Conservation (phyloP, 2,329 filamentous ascomycete genomes). For the Pseudogymnoascus sp. region DNA sequence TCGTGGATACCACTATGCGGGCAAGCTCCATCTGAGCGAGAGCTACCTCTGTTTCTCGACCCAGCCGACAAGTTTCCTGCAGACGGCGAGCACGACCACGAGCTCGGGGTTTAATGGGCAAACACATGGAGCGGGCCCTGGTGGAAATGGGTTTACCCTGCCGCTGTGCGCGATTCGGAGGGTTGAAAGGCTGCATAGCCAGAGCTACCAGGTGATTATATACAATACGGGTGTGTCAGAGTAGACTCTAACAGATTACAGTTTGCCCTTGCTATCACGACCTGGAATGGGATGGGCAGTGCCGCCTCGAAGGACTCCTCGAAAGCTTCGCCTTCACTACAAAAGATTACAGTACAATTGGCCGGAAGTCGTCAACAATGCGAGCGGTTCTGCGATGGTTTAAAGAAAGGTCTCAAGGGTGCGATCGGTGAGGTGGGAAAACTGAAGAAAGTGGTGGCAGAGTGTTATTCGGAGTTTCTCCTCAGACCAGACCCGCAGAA, state of each 20-base stretch:
- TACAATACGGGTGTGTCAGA: conserved; percentile 10
- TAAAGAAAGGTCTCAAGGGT: conserved; percentile 82
- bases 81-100: conserved; percentile 68
- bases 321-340: conserved; percentile 45
- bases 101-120: conserved; percentile 85
- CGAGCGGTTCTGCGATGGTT: conserved; percentile 89
- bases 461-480: conserved; percentile 88
- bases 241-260: conserved; percentile 28
- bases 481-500: conserved; percentile 58
- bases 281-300: conserved; percentile 70
- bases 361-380: conserved; percentile 82
- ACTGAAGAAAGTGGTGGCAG: conserved; percentile 68
- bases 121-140: conserved; percentile 85
- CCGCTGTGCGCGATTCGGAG: conserved; percentile 85
- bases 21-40: conserved; percentile 89
- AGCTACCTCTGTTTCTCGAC: conserved; percentile 95
- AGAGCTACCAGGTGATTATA: conserved; percentile 61
- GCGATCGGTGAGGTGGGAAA: conserved; percentile 83
- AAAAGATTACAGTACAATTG: conserved; percentile 86
- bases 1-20: conserved; percentile 79
- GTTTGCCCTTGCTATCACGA: conserved; percentile 90
- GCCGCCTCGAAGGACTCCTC: conserved; percentile 44
- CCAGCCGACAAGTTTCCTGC: conserved; percentile 77
- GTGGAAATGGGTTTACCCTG: conserved; percentile 91
- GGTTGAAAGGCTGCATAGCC: conserved; percentile 87